Conservation (phyloP, 2,329 filamentous ascomycete species). For the Aspergillus hortae region DNA sequence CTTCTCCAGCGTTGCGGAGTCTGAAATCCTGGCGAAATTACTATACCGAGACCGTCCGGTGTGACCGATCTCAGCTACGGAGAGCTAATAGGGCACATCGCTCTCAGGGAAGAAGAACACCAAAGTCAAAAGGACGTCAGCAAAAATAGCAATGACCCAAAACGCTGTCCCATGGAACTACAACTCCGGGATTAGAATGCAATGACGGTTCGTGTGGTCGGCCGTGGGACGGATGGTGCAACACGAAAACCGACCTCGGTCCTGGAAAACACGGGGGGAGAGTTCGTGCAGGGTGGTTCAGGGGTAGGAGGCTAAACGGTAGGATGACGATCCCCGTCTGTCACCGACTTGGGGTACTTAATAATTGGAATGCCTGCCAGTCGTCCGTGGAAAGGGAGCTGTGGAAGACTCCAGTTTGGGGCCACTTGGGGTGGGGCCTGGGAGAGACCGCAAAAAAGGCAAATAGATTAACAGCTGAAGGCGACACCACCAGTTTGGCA, state of each 20-base stretch:
- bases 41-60: background rate
- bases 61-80: background rate
- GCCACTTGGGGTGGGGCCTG: background rate
- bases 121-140: background rate
- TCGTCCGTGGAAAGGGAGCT: conserved; percentile 1
- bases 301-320: conserved; percentile 11
- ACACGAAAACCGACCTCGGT: conserved; percentile 19
- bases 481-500: background rate
- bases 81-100: background rate
- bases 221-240: conserved; percentile 26
- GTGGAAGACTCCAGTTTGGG: background rate
- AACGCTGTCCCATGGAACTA: background rate
- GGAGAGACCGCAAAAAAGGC: background rate
- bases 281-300: conserved; percentile 14
- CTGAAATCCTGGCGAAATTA: background rate
- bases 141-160: background rate
- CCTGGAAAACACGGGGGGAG: conserved; percentile 6
- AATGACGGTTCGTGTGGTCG: conserved; percentile 17
- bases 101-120: background rate
- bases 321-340: conserved; percentile 14
- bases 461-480: conserved; percentile 2
- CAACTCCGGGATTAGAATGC: background rate
- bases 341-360: conserved; percentile 13
- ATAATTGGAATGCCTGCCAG: background rate
- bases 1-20: background rate